These are phyloP conservation scores for Phialophora macrospora DNA, from an alignment of 2,329 filamentous ascomycete species.

Conservation along the genomic window DNA sequence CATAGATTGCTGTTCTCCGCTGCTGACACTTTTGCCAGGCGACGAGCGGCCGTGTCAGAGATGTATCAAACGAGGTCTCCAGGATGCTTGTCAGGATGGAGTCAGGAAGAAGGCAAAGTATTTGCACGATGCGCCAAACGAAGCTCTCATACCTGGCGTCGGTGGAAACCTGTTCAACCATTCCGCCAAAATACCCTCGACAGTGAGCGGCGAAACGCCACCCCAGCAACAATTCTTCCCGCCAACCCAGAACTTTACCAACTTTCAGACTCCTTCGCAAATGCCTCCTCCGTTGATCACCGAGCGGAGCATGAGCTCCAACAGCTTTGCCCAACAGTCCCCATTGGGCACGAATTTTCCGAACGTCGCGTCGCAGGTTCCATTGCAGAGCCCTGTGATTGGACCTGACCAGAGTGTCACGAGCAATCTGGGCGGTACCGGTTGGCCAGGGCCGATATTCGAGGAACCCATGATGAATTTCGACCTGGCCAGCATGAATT, in stretches of 20 bases:
- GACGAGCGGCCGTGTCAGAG: constrained; percentile 93
- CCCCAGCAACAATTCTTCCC: constrained; percentile 51
- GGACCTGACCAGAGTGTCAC: constrained; percentile 47
- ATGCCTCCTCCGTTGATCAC: constrained; percentile 54
- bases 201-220: constrained; percentile 42
- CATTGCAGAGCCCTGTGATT: constrained; percentile 48
- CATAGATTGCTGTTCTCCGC: constrained; percentile 16
- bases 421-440: constrained; percentile 26
- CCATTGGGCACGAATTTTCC: constrained; percentile 75
- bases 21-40: constrained; percentile 61
- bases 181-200: constrained; percentile 45
- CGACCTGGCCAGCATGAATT: constrained; percentile 90
- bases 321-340: constrained; percentile 70
- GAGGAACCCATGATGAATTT: constrained; percentile 96
- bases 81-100: constrained; percentile 91
- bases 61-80: constrained; percentile 90
- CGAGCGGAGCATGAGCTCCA: constrained; percentile 50
- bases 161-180: constrained; percentile 66
- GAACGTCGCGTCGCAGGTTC: constrained; percentile 52
- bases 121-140: constrained; percentile 90
- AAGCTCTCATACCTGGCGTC: constrained; percentile 84
- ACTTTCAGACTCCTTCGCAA: constrained; percentile 49
- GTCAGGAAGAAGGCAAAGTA: constrained; percentile 99
- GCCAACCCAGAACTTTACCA: constrained; percentile 39
- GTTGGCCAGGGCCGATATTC: constrained; percentile 67